Percentiles rank a stretch among this genome's conserved stretches.
phyloP scores from a whole-genome alignment of 352 stramenopile genomes.

The Poterioochromonas sp. region DNA sequence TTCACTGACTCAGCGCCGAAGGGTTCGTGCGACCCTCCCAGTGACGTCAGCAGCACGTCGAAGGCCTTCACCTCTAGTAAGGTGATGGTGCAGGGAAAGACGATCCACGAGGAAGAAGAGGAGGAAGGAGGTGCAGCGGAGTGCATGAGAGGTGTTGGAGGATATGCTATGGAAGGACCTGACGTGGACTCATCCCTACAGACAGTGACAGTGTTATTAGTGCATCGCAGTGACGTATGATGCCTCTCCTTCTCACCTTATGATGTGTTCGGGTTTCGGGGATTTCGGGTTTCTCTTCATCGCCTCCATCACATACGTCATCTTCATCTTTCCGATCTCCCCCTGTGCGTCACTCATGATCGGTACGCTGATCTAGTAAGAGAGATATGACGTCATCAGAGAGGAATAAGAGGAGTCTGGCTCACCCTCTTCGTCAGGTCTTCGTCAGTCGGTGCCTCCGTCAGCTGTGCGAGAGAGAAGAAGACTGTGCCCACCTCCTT shows the following conservation, averaged over 20 bases:
- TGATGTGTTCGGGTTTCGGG: background rate
- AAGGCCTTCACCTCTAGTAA: background rate
- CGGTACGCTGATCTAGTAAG: background rate
- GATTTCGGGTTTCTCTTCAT: background rate
- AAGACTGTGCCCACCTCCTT: background rate
- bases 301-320: background rate
- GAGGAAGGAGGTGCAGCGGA: background rate
- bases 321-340: too few relatives aligned
- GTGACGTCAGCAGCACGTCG: background rate
- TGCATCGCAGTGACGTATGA: background rate
- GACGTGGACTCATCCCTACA: background rate
- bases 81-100: background rate
- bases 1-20: background rate
- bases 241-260: too few relatives aligned
- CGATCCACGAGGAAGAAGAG: background rate
- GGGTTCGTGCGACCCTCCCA: background rate
- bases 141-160: background rate
- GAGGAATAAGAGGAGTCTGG: background rate
- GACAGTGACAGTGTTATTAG: background rate
- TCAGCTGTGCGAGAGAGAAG: background rate
- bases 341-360: too few relatives aligned
- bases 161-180: background rate
- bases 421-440: background rate
- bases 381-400: background rate
- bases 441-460: background rate